A percentile compares a stretch with the other conserved stretches of the same genome.
Conservation (phyloP, 129 eudicot genomes). For the Lactuca saligna region DNA sequence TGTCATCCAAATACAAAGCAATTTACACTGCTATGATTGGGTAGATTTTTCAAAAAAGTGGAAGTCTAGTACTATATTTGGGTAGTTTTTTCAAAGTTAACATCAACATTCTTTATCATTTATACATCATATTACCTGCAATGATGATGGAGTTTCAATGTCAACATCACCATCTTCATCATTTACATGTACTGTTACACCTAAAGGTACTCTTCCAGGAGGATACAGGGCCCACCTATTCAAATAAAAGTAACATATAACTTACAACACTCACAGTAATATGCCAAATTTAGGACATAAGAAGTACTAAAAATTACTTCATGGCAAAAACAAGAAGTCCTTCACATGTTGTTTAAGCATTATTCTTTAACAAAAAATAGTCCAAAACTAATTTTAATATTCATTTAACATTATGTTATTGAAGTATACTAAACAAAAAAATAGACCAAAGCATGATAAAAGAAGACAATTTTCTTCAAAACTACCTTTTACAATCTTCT, state of each 20-base stretch:
- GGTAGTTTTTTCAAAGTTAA: too few species aligned
- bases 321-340: not conserved
- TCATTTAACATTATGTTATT: too few species aligned
- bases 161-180: constrained; percentile 97
- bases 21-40: too few species aligned
- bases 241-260: constrained; percentile 17
- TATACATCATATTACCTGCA: constrained; percentile 63
- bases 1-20: too few species aligned
- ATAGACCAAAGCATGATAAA: too few species aligned
- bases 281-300: not conserved
- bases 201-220: constrained; percentile 97
- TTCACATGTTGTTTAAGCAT: too few species aligned
- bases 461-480: too few species aligned
- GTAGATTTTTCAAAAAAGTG: too few species aligned
- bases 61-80: not conserved
- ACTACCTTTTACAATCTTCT: too few species aligned
- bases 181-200: constrained; percentile 95
- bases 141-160: constrained; percentile 87
- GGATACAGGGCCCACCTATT: constrained; percentile 97
- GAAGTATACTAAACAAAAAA: not conserved
- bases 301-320: not conserved
- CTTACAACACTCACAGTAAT: too few species aligned
- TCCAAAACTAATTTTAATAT: too few species aligned
- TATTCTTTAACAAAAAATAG: too few species aligned
- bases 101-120: not conserved